phyloP scores from a whole-genome alignment of 768 basidiomycete species.

The Xanthoconium stramineum region DNA sequence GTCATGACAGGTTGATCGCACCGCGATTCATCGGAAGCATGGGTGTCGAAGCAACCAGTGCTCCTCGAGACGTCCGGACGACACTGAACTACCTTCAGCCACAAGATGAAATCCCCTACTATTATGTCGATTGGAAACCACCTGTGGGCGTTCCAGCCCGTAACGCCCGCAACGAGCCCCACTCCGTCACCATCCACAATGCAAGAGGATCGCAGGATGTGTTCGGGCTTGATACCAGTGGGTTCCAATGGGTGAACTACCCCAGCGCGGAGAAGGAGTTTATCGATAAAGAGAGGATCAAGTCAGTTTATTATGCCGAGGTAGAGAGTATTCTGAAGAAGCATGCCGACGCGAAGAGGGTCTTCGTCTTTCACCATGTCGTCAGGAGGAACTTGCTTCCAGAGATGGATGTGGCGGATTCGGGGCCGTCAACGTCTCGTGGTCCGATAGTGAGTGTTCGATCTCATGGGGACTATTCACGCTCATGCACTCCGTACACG shows the following conservation, averaged over 20 bases:
- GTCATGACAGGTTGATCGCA: neutral
- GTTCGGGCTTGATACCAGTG: neutral
- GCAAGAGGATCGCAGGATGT: neutral
- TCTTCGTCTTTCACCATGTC: neutral
- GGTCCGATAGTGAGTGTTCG: neutral
- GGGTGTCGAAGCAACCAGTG: neutral
- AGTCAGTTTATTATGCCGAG: neutral
- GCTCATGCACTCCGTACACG: neutral
- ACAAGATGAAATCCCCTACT: neutral
- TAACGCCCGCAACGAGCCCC: neutral
- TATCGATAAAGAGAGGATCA: neutral
- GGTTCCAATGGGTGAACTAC: neutral
- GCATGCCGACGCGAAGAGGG: neutral
- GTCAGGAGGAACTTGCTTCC: neutral
- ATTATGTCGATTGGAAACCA: neutral
- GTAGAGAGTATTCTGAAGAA: neutral
- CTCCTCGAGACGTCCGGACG: neutral
- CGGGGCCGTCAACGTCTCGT: too few relatives aligned
- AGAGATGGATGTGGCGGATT: neutral
- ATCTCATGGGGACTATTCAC: neutral
- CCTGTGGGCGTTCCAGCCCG: neutral
- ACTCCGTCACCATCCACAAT: neutral
- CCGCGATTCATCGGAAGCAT: conserved; percentile 10
- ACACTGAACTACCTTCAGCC: neutral
- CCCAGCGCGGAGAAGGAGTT: neutral